Base-by-base conservation (phyloP, 2,329 filamentous ascomycete species). In the Curvularia lunata region DNA sequence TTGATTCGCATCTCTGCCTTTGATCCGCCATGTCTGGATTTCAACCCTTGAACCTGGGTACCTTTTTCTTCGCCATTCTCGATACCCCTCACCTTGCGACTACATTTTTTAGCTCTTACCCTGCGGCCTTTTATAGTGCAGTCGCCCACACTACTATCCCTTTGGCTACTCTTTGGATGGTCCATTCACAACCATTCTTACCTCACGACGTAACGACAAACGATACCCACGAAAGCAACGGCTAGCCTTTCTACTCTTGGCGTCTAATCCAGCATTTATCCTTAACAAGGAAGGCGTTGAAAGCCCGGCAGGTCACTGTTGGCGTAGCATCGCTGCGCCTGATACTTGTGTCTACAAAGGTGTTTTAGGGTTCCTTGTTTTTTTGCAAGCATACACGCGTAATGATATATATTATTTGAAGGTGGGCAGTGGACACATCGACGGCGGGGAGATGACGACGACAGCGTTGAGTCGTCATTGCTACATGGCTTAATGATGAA, bases 141-240 rank as follows among this genome's bases (percentile, higher is more conserved):
- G 56, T 52, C 43, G 56, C 34, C 47, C 47, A 59, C 42, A 48
- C 46, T 41, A 48, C 46, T 41, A 63, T 46, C 56, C 60, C 56
- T 55, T 60, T 58, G 45, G 38, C 52, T 46, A 52, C 54, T 63
- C 52, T 58, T 56, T 61, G 57, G 61, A 58, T 60, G 13, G 48
- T 68, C 63, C 58, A 38, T 52, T 7, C 25, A 63, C 62, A 64
- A 66, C 63, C 58, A 52, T 66, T 58, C 56, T 48, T 37, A 28
- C 60, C 58, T 70, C 59, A 74, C 65, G 70, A 75, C 65, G 70
- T 72, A 65, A 75, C 69, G 73, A 75, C 64, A 59, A 73, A 75
- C 64, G 72, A 75, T 74, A 75, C 72, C 72, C 72, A 74, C 65
- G 69, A 71, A 59, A 69, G 56, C 63, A 64, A 70, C 60, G 64